A percentile compares a stretch with the other conserved stretches of the same genome.
Conservation (phyloP, 1,139 yeast genomes). For the Candida tunisiensis region DNA sequence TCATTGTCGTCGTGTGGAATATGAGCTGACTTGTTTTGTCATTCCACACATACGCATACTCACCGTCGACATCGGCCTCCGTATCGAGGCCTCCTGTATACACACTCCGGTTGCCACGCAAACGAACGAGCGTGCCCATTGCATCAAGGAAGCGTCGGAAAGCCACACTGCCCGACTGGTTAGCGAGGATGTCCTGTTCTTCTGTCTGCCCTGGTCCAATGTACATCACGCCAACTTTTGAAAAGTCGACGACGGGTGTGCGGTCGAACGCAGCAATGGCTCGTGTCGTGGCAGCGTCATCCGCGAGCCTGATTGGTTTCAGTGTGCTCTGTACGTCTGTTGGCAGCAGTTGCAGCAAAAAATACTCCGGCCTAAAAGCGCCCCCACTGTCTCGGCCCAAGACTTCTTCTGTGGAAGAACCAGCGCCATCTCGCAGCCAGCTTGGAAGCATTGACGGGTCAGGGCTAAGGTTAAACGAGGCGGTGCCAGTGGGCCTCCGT, state of each 20-base stretch:
- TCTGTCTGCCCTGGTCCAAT: constrained; percentile 48
- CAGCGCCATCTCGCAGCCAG: background rate
- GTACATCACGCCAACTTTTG: constrained; percentile 64
- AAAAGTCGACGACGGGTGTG: constrained; percentile 64
- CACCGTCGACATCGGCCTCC: constrained; percentile 54
- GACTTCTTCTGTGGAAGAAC: no score
- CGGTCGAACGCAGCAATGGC: constrained; percentile 55
- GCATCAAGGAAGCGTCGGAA: constrained; percentile 42
- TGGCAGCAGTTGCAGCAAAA: constrained; percentile 26
- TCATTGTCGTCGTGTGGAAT: constrained; percentile 67
- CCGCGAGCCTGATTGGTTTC: constrained; percentile 26
- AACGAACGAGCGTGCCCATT: constrained; percentile 41
- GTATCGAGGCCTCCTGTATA: constrained; percentile 76
- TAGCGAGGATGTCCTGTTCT: constrained; percentile 50
- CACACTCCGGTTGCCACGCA: constrained; percentile 36
- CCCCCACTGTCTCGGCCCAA: no score
- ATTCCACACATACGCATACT: constrained; percentile 57
- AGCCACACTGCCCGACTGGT: constrained; percentile 44
- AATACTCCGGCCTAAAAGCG: constrained; percentile 25
- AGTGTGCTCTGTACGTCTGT: constrained; percentile 9
- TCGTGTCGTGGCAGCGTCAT: constrained; percentile 35
- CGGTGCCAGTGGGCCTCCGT: constrained; percentile 54
- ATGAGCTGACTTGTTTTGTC: constrained; percentile 57
- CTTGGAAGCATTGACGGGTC: background rate
- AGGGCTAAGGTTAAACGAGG: constrained; percentile 25